A percentile compares a stretch with the other conserved stretches of the same genome.
phyloP scores from a whole-genome alignment of 164 flowering plant species.

The Cinnamomum micranthum region DNA sequence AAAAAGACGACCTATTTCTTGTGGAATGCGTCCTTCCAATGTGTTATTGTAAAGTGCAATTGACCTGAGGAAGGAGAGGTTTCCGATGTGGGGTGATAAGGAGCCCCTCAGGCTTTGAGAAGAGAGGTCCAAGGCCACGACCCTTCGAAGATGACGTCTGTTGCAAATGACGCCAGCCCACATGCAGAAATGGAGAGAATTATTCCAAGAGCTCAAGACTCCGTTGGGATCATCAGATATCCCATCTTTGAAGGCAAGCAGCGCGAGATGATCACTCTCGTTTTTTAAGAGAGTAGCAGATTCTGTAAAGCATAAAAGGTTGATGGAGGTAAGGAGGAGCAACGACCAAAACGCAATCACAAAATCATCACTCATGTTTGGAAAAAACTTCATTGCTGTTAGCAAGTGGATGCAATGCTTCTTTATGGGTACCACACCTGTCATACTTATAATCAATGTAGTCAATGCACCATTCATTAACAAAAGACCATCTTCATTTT shows the following conservation, averaged over 20 bases:
- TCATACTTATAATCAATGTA: no score
- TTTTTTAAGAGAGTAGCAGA: no score
- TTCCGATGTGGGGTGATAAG: slow-evolving; percentile 33
- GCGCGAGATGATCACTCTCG: no score
- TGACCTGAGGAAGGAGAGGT: slow-evolving; percentile 36
- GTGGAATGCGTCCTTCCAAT: slow-evolving; percentile 29
- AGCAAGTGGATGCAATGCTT: no score
- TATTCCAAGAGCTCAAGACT: slow-evolving; percentile 33
- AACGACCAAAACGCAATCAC: no score
- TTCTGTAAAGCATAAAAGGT: no score
- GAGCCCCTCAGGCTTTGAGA: slow-evolving; percentile 17
- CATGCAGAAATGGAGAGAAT: slow-evolving; percentile 24
- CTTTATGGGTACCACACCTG: no score
- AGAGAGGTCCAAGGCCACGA: slow-evolving; percentile 17
- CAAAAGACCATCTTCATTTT: no score
- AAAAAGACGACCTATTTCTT: slow-evolving; percentile 23
- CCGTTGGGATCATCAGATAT: slow-evolving; percentile 22
- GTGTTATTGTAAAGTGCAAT: slow-evolving; percentile 33
- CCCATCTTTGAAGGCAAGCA: slow-evolving; percentile 7
- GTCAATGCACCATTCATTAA: no score
- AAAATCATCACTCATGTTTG: no score
- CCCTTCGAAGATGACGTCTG: slow-evolving; percentile 15
- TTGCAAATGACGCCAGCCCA: slow-evolving; percentile 39
- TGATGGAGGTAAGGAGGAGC: no score
- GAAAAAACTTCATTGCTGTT: no score